Percentiles rank a stretch among this genome's conserved stretches.
Conservation (phyloP, 805 yeast species). For the Diddensiella santjacobensis region DNA sequence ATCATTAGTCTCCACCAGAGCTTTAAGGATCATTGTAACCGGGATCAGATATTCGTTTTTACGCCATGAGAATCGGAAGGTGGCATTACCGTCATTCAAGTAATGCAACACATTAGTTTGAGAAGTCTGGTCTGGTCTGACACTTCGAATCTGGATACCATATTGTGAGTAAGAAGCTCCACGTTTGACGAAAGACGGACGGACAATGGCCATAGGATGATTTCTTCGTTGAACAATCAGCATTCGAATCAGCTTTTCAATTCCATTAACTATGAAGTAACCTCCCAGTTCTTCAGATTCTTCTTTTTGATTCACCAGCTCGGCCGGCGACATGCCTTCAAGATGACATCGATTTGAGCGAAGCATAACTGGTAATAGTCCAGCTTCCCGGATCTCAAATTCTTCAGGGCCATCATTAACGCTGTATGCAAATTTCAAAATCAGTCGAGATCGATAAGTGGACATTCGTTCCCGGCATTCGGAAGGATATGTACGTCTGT, state of each 20-base stretch:
- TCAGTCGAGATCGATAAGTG: slow-evolving; percentile 73
- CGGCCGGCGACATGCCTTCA: slow-evolving; percentile 74
- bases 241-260: slow-evolving; percentile 95
- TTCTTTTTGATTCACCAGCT: slow-evolving; percentile 74
- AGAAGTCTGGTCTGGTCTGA: slow-evolving; percentile 95
- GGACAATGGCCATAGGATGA: slow-evolving; percentile 95
- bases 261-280: slow-evolving; percentile 86
- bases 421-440: slow-evolving; percentile 77
- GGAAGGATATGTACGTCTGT: slow-evolving; percentile 76
- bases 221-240: slow-evolving; percentile 96
- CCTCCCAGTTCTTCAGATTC: slow-evolving; percentile 97
- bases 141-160: slow-evolving; percentile 93
- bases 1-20: slow-evolving; percentile 85
- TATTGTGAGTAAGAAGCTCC: slow-evolving; percentile 84
- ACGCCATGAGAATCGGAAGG: slow-evolving; percentile 95
- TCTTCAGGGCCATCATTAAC: slow-evolving; percentile 85
- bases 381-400: slow-evolving; percentile 81
- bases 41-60: slow-evolving; percentile 94
- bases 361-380: slow-evolving; percentile 88
- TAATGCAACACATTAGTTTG: slow-evolving; percentile 97
- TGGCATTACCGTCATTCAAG: slow-evolving; percentile 90
- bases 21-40: slow-evolving; percentile 86
- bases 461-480: slow-evolving; percentile 88
- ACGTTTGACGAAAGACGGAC: slow-evolving; percentile 92
- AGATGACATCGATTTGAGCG: slow-evolving; percentile 89